A percentile compares a stretch with the other conserved stretches of the same genome.
These are phyloP conservation scores for Phlebiopsis flavidoalba DNA, from an alignment of 768 basidiomycete species.

Conservation along the genomic window DNA sequence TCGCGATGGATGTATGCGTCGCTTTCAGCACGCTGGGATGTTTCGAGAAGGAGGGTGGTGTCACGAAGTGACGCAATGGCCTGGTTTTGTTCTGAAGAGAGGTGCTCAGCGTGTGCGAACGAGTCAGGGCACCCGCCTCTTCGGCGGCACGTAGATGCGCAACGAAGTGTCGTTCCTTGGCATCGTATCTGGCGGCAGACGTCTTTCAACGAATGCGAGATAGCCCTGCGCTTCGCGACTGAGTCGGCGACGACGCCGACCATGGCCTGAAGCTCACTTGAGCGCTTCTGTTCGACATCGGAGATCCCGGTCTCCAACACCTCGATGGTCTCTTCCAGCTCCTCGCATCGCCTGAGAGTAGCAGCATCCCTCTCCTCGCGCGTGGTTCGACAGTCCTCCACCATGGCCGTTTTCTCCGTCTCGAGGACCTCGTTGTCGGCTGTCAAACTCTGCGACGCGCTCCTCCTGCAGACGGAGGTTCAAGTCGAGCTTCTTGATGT, in stretches of 20 bases:
- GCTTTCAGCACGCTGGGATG: background rate
- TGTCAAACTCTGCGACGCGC: constrained; percentile 62
- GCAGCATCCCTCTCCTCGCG: constrained; percentile 69
- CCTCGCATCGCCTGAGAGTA: constrained; percentile 44
- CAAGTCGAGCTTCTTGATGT: constrained; percentile 69
- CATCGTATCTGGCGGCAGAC: background rate
- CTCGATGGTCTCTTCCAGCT: constrained; percentile 60
- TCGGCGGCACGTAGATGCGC: constrained; percentile 12
- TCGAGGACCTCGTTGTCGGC: constrained; percentile 60
- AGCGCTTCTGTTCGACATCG: constrained; percentile 18
- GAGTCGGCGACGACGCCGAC: constrained; percentile 19
- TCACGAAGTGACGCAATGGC: background rate
- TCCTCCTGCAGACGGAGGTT: constrained; percentile 75
- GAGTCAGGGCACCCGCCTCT: constrained; percentile 3
- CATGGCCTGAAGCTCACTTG: constrained; percentile 20
- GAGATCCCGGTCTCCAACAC: constrained; percentile 27
- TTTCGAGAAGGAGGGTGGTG: background rate
- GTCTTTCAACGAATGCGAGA: background rate
- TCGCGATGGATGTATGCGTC: background rate
- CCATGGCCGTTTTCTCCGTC: constrained; percentile 73
- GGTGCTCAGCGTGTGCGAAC: background rate
- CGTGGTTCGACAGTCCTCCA: constrained; percentile 79
- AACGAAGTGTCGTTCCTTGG: background rate
- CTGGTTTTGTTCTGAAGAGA: background rate
- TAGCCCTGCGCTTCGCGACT: constrained; percentile 6